Base-by-base conservation (phyloP, 129 eudicot species). In the Pittosporum tobira region DNA sequence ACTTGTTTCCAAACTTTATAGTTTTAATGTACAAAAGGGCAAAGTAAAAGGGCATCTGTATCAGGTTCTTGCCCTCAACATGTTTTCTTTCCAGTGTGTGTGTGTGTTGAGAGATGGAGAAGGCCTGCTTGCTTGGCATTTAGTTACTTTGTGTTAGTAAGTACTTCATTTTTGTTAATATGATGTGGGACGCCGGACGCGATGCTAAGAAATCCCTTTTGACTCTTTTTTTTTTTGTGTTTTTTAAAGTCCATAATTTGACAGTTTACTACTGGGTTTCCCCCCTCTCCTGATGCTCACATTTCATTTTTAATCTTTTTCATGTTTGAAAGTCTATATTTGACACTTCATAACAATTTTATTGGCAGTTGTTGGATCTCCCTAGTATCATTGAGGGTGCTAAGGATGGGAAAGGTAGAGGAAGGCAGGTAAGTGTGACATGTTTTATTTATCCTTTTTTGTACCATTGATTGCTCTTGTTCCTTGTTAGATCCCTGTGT, bases 361-460 rank as follows among this genome's bases (percentile, higher is more conserved):
- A n/a, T n/a, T 74, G 62, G 64, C 99, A 93, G 99, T 68, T 93
- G 59, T 71, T 93, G 79, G 99, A 93, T 66, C 94, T 93, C 66
- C 99, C 99, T 73, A 96, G 99, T 69, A 93, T 93, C 66, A 93
- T 93, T 62, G 99, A 93, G 72, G 99, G 99, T 81, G 99, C 99
- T 15, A 93, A 93, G 77, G 99, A 93, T 73, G 99, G 99, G 44
- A 93, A 93, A 73, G 99, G 99, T 76, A 83, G 99, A 87, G 99
- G 99, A 75, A 81, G 99, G 52, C 99, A 93, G 99, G 99, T 91
- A 81, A 71, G 24, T 62, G 20, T 74, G 55, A 48, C 22, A 20
- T 34, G 46, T 55, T 65, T 46, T 61, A 47, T 0, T 12, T 13
- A 30, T 62, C 23, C 27, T 31, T 28, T 46, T n/a, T 2, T 43